Evolutionary conservation across 129 eudicot genomes (phyloP).

Genomic region (Flaveria robusta): DNA sequence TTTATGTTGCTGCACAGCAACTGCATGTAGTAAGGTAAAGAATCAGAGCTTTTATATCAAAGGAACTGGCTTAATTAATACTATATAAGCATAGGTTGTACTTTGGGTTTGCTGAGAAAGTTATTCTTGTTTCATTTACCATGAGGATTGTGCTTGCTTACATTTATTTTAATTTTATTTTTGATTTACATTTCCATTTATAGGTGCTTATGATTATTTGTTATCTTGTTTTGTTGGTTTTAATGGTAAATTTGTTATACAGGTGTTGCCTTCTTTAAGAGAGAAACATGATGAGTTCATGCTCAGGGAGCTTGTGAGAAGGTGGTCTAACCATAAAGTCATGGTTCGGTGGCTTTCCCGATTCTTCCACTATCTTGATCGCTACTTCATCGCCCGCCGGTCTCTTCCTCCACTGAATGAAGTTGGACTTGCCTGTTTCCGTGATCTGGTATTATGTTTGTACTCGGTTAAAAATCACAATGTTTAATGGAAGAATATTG

Average conservation of each 20-base stretch:
- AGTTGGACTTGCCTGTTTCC: conserved; percentile 92
- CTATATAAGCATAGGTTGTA: background rate
- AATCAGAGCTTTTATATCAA: background rate
- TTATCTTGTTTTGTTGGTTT: background rate
- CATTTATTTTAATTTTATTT: background rate
- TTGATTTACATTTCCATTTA: background rate
- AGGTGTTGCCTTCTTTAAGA: conserved; percentile 88
- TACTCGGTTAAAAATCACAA: background rate
- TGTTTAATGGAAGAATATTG: background rate
- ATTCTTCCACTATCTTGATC: conserved; percentile 91
- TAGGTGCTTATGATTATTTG: background rate
- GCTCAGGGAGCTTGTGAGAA: conserved; percentile 91
- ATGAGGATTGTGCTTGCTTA: background rate
- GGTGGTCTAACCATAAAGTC: conserved; percentile 93
- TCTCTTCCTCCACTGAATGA: conserved; percentile 86
- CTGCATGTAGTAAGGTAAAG: conserved; percentile 11
- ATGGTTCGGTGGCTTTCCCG: conserved; percentile 98
- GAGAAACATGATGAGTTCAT: conserved; percentile 94
- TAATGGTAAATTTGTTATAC: conserved; percentile 9
- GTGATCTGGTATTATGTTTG: conserved; percentile 65
- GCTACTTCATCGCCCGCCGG: conserved; percentile 84
- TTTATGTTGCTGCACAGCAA: background rate
- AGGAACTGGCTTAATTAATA: background rate
- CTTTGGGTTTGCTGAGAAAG: background rate
- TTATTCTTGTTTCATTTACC: background rate